Percentiles rank a stretch among this genome's conserved stretches.
These are phyloP conservation scores for Davidsoniella neocaledoniae DNA, from an alignment of 2,329 filamentous ascomycete species.

Conservation along the genomic window DNA sequence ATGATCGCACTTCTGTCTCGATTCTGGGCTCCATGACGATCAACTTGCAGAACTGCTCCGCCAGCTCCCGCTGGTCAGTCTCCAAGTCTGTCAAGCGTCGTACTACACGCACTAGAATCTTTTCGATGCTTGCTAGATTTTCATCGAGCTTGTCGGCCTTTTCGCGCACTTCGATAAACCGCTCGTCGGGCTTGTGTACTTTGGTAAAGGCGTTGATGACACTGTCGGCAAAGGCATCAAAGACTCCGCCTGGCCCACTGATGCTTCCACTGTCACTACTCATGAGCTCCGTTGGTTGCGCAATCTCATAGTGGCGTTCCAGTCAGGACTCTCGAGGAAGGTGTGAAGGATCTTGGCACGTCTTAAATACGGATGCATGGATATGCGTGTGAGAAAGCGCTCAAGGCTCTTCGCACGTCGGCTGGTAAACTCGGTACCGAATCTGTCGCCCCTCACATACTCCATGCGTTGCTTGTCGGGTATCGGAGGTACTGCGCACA, in stretches of 20 bases:
- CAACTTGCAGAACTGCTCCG: conserved; percentile 87
- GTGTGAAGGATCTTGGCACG: conserved; percentile 66
- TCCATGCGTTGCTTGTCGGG: conserved; percentile 99
- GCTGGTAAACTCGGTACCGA: conserved; percentile 79
- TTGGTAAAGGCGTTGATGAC: conserved; percentile 97
- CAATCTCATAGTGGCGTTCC: conserved; percentile 88
- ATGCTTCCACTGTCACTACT: conserved; percentile 25
- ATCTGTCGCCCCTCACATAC: conserved; percentile 90
- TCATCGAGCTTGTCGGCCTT: conserved; percentile 88
- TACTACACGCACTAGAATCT: conserved; percentile 82
- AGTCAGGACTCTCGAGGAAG: conserved; percentile 85
- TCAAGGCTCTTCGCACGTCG: conserved; percentile 79
- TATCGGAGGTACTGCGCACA: conserved; percentile 81
- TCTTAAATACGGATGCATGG: conserved; percentile 76
- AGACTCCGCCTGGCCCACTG: conserved; percentile 43
- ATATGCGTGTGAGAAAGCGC: conserved; percentile 73
- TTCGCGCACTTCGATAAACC: conserved; percentile 87
- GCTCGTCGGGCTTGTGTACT: conserved; percentile 83
- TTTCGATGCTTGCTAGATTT: conserved; percentile 82
- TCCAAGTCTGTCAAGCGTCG: conserved; percentile 79
- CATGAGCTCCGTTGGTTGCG: conserved; percentile 47
- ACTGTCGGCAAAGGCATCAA: conserved; percentile 88
- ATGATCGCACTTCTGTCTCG: conserved; percentile 65
- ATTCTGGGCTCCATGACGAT: conserved; percentile 78
- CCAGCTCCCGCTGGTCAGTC: conserved; percentile 72